phyloP scores from a whole-genome alignment of 805 yeast genomes.

The Maudiozyma turicensis region DNA sequence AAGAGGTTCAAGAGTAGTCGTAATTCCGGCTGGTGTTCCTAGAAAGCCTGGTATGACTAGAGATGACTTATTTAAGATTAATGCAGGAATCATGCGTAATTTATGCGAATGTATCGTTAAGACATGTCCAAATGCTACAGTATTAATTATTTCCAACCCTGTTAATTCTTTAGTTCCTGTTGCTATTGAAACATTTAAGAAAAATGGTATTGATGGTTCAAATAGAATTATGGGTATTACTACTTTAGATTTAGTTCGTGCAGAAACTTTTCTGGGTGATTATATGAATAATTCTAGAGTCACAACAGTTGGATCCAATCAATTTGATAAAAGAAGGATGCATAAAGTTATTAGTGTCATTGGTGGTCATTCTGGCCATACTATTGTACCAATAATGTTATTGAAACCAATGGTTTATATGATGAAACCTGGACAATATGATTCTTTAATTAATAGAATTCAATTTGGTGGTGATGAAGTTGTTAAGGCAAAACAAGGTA shows the following conservation, averaged over 20 bases:
- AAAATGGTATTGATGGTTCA: constrained; percentile 81
- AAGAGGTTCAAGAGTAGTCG: constrained; percentile 61
- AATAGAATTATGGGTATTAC: constrained; percentile 91
- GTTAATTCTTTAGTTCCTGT: constrained; percentile 96
- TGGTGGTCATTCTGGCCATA: constrained; percentile 96
- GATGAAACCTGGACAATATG: constrained; percentile 46
- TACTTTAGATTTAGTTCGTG: constrained; percentile 84
- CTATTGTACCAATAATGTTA: constrained; percentile 87
- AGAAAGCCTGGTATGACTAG: constrained; percentile 99
- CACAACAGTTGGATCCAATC: background rate
- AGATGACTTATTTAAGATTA: constrained; percentile 92
- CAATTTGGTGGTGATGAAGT: constrained; percentile 97
- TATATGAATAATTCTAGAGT: constrained; percentile 35
- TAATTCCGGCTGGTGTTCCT: constrained; percentile 97
- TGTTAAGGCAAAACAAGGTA: constrained; percentile 86
- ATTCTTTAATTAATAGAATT: constrained; percentile 68
- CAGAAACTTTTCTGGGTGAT: constrained; percentile 70
- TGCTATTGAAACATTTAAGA: constrained; percentile 84
- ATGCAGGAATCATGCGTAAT: constrained; percentile 89
- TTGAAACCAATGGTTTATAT: constrained; percentile 64
- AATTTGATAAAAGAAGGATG: constrained; percentile 39
- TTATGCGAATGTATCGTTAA: constrained; percentile 80
- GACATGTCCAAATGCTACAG: constrained; percentile 72
- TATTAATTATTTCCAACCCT: constrained; percentile 83
- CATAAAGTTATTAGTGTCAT: constrained; percentile 76